These are phyloP conservation scores for Dissophora globulifera DNA, from an alignment of 192 early-diverging fungal genomes.

Conservation along the genomic window DNA sequence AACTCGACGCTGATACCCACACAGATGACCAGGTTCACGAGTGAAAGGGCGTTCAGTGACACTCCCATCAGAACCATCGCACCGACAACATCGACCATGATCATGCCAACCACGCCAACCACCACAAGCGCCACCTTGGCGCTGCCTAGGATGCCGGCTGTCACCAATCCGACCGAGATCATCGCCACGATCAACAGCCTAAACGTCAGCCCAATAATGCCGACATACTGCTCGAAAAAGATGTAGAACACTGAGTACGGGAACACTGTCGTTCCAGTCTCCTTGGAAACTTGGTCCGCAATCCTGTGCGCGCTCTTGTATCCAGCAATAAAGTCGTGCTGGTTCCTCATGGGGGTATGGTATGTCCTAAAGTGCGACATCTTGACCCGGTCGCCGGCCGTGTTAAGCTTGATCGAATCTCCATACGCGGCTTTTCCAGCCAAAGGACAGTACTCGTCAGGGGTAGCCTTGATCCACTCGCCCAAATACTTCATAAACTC, in stretches of 20 bases:
- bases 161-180: conserved; percentile 64
- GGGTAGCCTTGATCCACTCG: conserved; percentile 62
- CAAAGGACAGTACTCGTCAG: conserved; percentile 66
- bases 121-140: conserved; percentile 63
- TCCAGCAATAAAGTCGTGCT: conserved; percentile 68
- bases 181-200: conserved; percentile 63
- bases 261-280: conserved; percentile 61
- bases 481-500: conserved; percentile 64
- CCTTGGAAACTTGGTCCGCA: conserved; percentile 56
- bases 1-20: conserved; percentile 77
- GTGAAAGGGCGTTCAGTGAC: conserved; percentile 69
- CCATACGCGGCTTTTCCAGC: conserved; percentile 74
- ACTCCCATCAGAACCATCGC: conserved; percentile 67
- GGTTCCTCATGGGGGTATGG: conserved; percentile 66
- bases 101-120: conserved; percentile 67
- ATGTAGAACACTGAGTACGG: conserved; percentile 74
- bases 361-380: conserved; percentile 71
- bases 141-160: conserved; percentile 60
- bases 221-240: conserved; percentile 75
- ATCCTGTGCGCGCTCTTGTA: conserved; percentile 68
- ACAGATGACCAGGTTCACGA: conserved; percentile 74
- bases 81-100: conserved; percentile 65
- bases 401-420: conserved; percentile 62
- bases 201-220: conserved; percentile 61
- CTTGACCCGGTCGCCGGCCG: conserved; percentile 48